A percentile compares a stretch with the other conserved stretches of the same genome.
phyloP scores from a whole-genome alignment of 345 rosid species.

The Acer saccharum region DNA sequence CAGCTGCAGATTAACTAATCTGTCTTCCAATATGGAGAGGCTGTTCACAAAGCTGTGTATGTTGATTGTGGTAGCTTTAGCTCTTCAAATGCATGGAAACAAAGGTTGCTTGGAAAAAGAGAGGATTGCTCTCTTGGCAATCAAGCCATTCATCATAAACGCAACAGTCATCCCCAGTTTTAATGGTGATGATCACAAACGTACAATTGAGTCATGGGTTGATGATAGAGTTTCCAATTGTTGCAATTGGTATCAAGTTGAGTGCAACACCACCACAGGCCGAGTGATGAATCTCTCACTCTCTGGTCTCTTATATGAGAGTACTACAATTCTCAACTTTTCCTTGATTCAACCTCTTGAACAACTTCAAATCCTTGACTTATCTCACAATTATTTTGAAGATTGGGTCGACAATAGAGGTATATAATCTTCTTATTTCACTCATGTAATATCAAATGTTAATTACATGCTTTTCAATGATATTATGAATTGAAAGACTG shows the following conservation, averaged over 20 bases:
- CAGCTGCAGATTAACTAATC: too few species aligned
- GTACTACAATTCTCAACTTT: slow-evolving; percentile 6
- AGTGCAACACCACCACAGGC: slow-evolving; percentile 3
- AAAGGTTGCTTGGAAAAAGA: slow-evolving; percentile 18
- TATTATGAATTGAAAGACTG: too few species aligned
- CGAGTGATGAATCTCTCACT: slow-evolving; percentile 4
- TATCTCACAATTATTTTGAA: not conserved
- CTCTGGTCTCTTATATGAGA: too few species aligned
- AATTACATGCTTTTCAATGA: too few species aligned
- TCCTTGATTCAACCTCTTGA: slow-evolving; percentile 18
- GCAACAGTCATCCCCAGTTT: too few species aligned
- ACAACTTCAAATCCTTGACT: not conserved
- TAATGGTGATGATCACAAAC: too few species aligned
- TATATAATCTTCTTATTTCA: too few species aligned
- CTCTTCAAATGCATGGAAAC: not conserved
- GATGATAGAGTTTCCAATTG: not conserved
- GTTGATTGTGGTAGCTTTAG: not conserved
- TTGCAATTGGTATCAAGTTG: slow-evolving; percentile 15
- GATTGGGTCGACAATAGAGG: not conserved
- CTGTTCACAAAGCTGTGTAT: not conserved
- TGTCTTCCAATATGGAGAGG: too few species aligned
- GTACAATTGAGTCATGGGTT: slow-evolving; percentile 11
- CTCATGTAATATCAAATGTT: too few species aligned
- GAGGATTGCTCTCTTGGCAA: not conserved
- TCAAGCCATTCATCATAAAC: too few species aligned